Conservation (phyloP, 148 eudicot genomes). For the Heliosperma pusillum region DNA sequence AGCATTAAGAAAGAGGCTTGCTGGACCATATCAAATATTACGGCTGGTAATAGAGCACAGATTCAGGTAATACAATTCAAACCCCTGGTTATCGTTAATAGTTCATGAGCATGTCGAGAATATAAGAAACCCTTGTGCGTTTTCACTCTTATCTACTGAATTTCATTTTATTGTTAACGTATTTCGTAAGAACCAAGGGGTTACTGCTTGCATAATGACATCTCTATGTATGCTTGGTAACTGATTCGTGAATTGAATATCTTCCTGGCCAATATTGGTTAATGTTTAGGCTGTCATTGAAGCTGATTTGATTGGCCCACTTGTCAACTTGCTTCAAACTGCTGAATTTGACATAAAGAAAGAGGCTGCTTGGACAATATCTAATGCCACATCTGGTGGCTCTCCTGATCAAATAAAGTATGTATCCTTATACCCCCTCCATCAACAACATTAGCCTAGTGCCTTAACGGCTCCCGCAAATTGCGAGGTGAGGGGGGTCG, state of each 20-base stretch:
- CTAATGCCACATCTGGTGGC: slow-evolving; percentile 84
- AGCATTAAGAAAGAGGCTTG: slow-evolving; percentile 88
- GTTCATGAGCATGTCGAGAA: background rate
- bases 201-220: background rate
- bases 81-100: background rate
- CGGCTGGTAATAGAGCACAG: slow-evolving; percentile 74
- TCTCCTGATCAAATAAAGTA: slow-evolving; percentile 71
- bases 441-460: too few relatives aligned
- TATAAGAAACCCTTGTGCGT: background rate
- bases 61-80: slow-evolving; percentile 47
- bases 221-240: background rate
- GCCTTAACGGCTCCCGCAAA: too few relatives aligned
- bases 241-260: background rate
- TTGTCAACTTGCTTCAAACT: slow-evolving; percentile 67
- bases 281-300: slow-evolving; percentile 57
- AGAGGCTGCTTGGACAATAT: slow-evolving; percentile 87
- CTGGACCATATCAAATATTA: slow-evolving; percentile 80
- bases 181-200: background rate
- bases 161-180: background rate
- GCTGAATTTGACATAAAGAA: slow-evolving; percentile 87
- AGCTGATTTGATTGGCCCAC: slow-evolving; percentile 61
- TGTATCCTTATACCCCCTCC: slow-evolving; percentile 9
- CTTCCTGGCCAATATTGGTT: slow-evolving; percentile 12
- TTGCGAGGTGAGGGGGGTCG: too few relatives aligned
- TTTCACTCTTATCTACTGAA: background rate